Evolutionary conservation across 1,284 basidiomycete genomes (phyloP), one percentile per base, ranked within the genome.

Genomic region (Moesziomyces globuligerus): DNA sequence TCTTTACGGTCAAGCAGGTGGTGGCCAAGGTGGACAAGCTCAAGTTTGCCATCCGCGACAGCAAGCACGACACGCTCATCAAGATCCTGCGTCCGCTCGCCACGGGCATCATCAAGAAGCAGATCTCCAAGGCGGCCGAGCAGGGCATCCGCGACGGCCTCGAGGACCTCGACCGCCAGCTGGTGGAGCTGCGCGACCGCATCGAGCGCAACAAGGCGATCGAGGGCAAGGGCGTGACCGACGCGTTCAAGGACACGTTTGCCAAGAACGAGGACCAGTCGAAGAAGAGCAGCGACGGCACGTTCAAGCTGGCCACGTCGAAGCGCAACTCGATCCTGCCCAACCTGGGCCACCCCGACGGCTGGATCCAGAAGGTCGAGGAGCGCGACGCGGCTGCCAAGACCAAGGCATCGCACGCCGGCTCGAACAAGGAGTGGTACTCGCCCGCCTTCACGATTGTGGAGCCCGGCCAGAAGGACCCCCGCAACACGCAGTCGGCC

Each of bases 1-100:
- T 92, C 13, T 94, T 94, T 87, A 87, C 87, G 69, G 90, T 94
- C 65, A 87, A 90, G 79, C 84, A 88, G 58, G 90, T 93, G 20
- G 84, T 88, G 57, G 90, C 92, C 80, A 92, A 92, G 81, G 88
- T 94, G 44, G 90, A 90, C 76, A 87, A 89, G 47, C 87, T 97
- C 75, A 92, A 91, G 84, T 96, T 95, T 85, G 88, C 89, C 36
- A 93, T 98, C 80, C 89, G 93, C 17, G 93, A 95, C 78, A 88
- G 83, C 76, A 96, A 95, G 85, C 94, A 96, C 84, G 91, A 95
- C 80, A 84, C 92, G 36, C 83, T 96, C 52, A 95, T 95, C 87
- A 94, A 93, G 85, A 90, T 90, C 0, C 76, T 92, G 34, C 86
- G 86, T 39, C 77, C 74, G 32, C 67, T 78, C 36, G 72, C 66